Evolutionary conservation across 176 grass and related monocot genomes (phyloP), one percentile per base, ranked within the genome.

Genomic region (Pontederia crassipes): DNA sequence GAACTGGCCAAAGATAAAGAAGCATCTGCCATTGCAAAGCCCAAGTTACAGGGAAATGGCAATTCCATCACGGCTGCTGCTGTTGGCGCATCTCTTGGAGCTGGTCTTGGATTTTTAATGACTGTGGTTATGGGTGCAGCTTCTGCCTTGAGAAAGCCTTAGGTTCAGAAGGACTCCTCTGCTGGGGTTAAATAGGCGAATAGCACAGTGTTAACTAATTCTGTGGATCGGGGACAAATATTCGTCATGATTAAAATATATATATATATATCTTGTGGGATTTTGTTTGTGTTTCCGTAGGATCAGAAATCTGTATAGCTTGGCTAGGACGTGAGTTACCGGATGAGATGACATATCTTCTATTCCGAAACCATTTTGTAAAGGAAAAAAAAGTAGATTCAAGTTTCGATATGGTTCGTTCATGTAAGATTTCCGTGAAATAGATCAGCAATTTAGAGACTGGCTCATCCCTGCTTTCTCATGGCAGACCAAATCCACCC

Each of bases 51-150:
- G 12, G 74, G 75, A 80, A 83, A 83, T 70, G 86, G 85, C 66
- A 83, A 74, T 47, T 80, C 86, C 20, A 77, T 85, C 45, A 85
- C 83, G 62, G 92, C 92, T 80, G 92, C 92, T 69, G 92, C 78
- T 46, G 78, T 96, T 47, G 92, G 92, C 66, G 83, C 92, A 67
- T 96, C 86, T 29, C 75, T 90, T 56, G 92, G 92, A 59, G 87
- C 86, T 54, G 86, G 92, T 11, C 81, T 96, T 29, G 92, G 92
- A 20, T 53, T 96, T 70, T 83, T 90, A 66, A 85, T 96, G 92
- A 83, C 91, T 32, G 69, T 96, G 69, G 85, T 90, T 64, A 96
- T 96, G 92, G 92, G 92, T 48, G 92, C 92, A 52, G 86, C 82
- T 59, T 96, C 92, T 71, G 81, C 86, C 12, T 75, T 90, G 47